Conservation (phyloP, 257 asterid genomes). For the Schizonepeta tenuifolia region DNA sequence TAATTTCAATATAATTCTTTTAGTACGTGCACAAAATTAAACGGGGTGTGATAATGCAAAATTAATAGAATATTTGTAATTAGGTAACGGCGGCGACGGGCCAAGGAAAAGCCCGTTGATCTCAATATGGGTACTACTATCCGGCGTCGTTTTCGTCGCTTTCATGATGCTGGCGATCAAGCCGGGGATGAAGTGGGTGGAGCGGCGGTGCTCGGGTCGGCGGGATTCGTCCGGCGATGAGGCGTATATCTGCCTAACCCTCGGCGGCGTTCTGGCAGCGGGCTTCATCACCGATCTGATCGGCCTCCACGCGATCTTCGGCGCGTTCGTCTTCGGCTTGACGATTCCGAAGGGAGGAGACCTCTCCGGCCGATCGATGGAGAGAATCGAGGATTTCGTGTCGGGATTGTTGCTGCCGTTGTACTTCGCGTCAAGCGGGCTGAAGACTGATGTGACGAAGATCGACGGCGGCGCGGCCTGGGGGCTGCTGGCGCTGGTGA, state of each 20-base stretch:
- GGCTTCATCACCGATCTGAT: conserved; percentile 67
- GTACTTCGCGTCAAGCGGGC: conserved; percentile 68
- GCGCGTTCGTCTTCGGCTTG: conserved; percentile 67
- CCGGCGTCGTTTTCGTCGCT: conserved; percentile 47
- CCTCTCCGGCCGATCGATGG: conserved; percentile 43
- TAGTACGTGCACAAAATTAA: too few species aligned
- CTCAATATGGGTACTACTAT: conserved; percentile 57
- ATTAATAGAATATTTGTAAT: too few species aligned
- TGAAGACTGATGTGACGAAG: conserved; percentile 56
- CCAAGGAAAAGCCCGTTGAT: conserved; percentile 47
- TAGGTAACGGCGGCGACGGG: conserved; percentile 43
- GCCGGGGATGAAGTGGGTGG: conserved; percentile 62
- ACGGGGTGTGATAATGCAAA: too few species aligned
- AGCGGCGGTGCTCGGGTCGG: conserved; percentile 37
- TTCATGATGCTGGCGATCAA: conserved; percentile 56
- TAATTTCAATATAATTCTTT: too few species aligned
- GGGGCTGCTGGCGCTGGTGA: conserved; percentile 64
- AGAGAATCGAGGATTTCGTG: conserved; percentile 63
- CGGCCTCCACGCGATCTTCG: conserved; percentile 68
- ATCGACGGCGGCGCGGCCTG: conserved; percentile 47
- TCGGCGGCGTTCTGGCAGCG: conserved; percentile 58
- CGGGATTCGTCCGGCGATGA: conserved; percentile 45
- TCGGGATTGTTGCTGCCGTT: conserved; percentile 64
- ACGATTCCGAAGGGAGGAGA: conserved; percentile 58
- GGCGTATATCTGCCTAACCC: conserved; percentile 51